A percentile compares a stretch with the other conserved stretches of the same genome.
These are phyloP conservation scores for Basidiobolus meristosporus DNA, from an alignment of 371 early-diverging fungal genomes.

Conservation along the genomic window DNA sequence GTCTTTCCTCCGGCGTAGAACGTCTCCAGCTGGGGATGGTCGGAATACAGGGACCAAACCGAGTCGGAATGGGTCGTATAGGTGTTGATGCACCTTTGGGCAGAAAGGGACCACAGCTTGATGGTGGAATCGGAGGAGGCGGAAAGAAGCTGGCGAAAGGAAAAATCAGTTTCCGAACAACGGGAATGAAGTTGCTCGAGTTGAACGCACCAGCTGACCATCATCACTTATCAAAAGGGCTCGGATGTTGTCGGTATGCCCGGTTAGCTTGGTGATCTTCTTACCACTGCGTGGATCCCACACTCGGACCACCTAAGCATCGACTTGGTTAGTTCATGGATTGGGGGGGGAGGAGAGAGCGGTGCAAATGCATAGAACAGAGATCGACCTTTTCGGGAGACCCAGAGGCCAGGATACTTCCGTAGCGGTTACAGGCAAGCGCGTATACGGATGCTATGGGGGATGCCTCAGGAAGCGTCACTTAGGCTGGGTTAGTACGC, in stretches of 20 bases:
- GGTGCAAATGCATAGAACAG: not conserved
- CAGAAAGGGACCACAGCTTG: conserved; percentile 82
- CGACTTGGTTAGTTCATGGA: not conserved
- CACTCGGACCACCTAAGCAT: conserved; percentile 36
- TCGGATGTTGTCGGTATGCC: conserved; percentile 88
- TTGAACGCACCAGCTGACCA: conserved; percentile 48
- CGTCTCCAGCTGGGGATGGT: conserved; percentile 58
- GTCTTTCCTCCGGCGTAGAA: conserved; percentile 85
- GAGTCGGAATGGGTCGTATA: conserved; percentile 69
- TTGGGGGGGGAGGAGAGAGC: no score
- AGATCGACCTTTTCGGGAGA: conserved; percentile 63
- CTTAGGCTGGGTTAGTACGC: conserved; percentile 4
- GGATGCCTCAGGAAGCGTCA: conserved; percentile 22
- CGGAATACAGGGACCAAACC: conserved; percentile 77
- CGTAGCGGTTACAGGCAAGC: conserved; percentile 46
- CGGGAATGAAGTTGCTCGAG: not conserved
- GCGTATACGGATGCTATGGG: conserved; percentile 55
- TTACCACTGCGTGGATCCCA: conserved; percentile 74
- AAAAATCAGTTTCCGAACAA: not conserved
- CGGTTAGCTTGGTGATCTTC: conserved; percentile 56
- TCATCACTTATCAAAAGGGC: conserved; percentile 71
- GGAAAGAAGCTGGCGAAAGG: conserved; percentile 41
- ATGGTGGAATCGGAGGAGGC: conserved; percentile 80
- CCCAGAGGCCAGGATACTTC: conserved; percentile 54
- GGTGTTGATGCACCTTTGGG: conserved; percentile 71